These are phyloP conservation scores for Magnusiomyces sp. DNA, from an alignment of 1,139 yeast genomes.

Conservation along the genomic window DNA sequence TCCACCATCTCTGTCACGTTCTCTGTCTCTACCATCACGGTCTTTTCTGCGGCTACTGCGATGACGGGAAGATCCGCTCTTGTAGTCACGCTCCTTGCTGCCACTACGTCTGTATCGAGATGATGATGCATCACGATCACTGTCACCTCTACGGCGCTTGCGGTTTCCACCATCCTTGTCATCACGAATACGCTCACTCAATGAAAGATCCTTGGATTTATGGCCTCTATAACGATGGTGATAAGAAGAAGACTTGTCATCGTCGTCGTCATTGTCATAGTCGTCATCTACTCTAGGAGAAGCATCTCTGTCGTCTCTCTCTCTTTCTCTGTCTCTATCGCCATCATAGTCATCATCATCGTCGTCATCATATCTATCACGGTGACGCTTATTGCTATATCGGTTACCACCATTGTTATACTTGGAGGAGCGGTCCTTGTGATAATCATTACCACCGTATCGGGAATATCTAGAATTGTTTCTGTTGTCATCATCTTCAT, in stretches of 20 bases:
- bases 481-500: neutral
- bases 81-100: slow-evolving; percentile 16
- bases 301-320: too few relatives aligned
- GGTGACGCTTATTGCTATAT: neutral
- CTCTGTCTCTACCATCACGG: neutral
- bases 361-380: slow-evolving; percentile 7
- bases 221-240: slow-evolving; percentile 15
- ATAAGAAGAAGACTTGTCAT: neutral
- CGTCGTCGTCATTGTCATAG: slow-evolving; percentile 13
- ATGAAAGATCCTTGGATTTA: slow-evolving; percentile 15
- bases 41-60: slow-evolving; percentile 17
- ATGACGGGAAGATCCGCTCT: slow-evolving; percentile 12
- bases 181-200: slow-evolving; percentile 13
- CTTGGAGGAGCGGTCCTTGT: neutral
- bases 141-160: slow-evolving; percentile 14
- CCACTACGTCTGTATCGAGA: slow-evolving; percentile 16
- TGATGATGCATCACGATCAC: slow-evolving; percentile 11
- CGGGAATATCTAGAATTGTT: too few relatives aligned
- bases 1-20: neutral
- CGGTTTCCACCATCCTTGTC: slow-evolving; percentile 9
- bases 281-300: slow-evolving; percentile 4
- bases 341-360: slow-evolving; percentile 11
- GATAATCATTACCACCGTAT: too few relatives aligned
- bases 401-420: neutral
- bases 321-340: too few relatives aligned